phyloP scores from a whole-genome alignment of 2,329 filamentous ascomycete species.

The Ophiostoma ips region DNA sequence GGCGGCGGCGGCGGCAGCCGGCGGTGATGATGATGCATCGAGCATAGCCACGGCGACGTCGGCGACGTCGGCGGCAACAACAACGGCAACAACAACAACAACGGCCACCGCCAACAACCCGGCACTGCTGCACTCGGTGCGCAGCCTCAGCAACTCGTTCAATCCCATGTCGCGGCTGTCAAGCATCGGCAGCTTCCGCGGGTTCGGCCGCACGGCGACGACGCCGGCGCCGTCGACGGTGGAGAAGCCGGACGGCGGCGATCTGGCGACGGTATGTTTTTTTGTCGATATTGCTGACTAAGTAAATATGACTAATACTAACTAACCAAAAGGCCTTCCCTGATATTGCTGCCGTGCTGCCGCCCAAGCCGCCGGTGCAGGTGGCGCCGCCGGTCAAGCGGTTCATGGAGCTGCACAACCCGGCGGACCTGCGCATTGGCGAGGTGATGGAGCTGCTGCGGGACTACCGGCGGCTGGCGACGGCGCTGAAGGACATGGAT shows the following conservation, averaged over 20 bases:
- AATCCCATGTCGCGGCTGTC: constrained; percentile 73
- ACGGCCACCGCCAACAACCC: constrained; percentile 33
- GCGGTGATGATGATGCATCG: too few species aligned
- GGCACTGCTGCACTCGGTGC: constrained; percentile 64
- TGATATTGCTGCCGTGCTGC: constrained; percentile 40
- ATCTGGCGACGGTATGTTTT: constrained; percentile 30
- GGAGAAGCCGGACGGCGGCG: constrained; percentile 32
- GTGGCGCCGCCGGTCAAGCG: constrained; percentile 54
- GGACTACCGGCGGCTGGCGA: constrained; percentile 61
- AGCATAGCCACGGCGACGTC: too few species aligned
- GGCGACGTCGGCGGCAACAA: not conserved
- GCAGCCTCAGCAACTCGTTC: constrained; percentile 63
- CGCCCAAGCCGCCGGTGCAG: constrained; percentile 34
- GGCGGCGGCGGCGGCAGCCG: constrained; percentile 16
- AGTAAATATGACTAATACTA: too few species aligned
- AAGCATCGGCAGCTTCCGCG: constrained; percentile 58
- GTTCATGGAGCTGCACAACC: constrained; percentile 59
- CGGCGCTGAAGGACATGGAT: constrained; percentile 46
- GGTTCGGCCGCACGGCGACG: constrained; percentile 49
- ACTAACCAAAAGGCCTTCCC: constrained; percentile 32
- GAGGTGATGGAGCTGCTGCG: constrained; percentile 58
- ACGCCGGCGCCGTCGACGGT: constrained; percentile 25
- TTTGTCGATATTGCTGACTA: too few species aligned
- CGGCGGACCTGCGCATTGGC: constrained; percentile 55
- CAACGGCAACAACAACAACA: not conserved